Evolutionary conservation across 106 monocot genomes (phyloP), one percentile per base, ranked within the genome.

Genomic region (Dioscorea alata): DNA sequence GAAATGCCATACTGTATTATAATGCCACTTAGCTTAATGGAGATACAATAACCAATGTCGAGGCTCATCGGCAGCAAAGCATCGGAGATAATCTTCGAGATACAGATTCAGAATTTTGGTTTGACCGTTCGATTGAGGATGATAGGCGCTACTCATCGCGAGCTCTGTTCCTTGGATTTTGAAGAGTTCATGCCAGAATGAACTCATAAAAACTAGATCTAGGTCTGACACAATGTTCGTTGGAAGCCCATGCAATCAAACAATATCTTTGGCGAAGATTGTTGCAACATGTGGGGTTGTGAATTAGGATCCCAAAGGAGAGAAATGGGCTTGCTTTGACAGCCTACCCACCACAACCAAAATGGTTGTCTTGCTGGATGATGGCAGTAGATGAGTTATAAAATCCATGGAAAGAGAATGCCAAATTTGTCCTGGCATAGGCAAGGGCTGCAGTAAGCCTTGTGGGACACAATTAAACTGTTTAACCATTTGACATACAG

Each of bases 401-500:
- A 62, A 62, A 62, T 62, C 62, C 62, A 62, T 62, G 16, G 62
- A 62, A 62, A 62, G 12, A 62, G 24, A 8, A 14, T 22, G 12
- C 62, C 61, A 61, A 4, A 62, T 14, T 16, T 16, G 24, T n/a
- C 16, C 13, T 25, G 62, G 62, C 5, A 62, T 28, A 5, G 23
- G 62, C 14, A 62, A 28, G 6, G 62, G 25, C 33, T 62, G 24
- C 4, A 62, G 25, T 14, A 28, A 62, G 25, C 62, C 34, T 34
- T 34, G 34, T 34, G 34, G 34, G 34, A 7, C 34, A 4, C 34
- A 4, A 34, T 34, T 34, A 7, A 34, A 34, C 3, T 3, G 34
- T 7, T 34, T 34, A 34, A 34, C n/a, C n/a, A n/a, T n/a, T n/a
- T n/a, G n/a, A n/a, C n/a, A n/a, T n/a, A n/a, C n/a, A n/a, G n/a